Evolutionary conservation across 2,329 filamentous ascomycete species (phyloP), one percentile per base, ranked within the genome.

Genomic region (Xylariales sp.): DNA sequence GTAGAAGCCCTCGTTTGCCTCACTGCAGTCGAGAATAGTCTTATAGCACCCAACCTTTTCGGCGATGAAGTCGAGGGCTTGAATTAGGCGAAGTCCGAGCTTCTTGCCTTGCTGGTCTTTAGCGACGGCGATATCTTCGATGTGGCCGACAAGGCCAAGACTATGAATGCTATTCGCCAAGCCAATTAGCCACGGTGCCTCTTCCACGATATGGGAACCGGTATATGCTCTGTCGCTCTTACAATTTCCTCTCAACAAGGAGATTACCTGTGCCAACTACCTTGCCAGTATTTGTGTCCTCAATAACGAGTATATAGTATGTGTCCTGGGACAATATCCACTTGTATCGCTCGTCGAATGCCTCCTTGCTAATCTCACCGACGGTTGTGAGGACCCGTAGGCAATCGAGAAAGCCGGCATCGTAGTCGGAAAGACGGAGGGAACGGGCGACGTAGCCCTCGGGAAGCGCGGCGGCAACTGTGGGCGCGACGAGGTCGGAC

Each of bases 71-170:
- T 98, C 94, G 77, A 99, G 86, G 7, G 95, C 94, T 83, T 98
- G 93, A 76, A 98, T 98, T 73, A 98, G 91, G 73, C 93, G 88
- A 77, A 97, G 83, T 4, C 96, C 96, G 50, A 98, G 86, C 83
- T 97, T 97, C 88, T 98, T 97, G 74, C 96, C 96, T 82, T 98
- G 96, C 83, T 98, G 94, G 75, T 97, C 93, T 82, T 94, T 94
- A 72, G 93, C 90, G 45, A 99, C 94, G 18, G 95, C 94, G 79
- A 99, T 97, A 79, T 99, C 96, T 81, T 98, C 96, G 81, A 98
- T 97, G 81, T 98, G 96, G 12, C 95, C 96, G 32, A 97, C 95
- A 28, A 91, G 83, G 58, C 93, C 93, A 52, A 96, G 87, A 74
- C 88, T 89, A 80, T 95, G 93, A 74, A 96, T 94, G 79, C 90